Evolutionary conservation across 1,284 basidiomycete species (phyloP).

Genomic region (Pholiota adiposa): DNA sequence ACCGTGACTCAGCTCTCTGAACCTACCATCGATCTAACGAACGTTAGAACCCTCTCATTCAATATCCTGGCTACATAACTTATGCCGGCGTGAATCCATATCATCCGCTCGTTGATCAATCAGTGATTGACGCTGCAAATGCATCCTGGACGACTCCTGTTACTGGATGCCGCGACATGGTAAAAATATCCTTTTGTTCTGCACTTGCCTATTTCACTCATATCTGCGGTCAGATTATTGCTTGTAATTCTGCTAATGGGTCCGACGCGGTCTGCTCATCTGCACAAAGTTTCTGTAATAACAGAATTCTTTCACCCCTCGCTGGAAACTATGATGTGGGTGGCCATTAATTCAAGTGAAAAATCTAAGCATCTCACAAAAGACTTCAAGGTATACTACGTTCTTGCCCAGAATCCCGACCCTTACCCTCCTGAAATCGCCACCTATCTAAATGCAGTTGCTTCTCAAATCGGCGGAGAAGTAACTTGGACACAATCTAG

Average conservation of each 20-base stretch:
- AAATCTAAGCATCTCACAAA: no score
- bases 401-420: constrained; percentile 51
- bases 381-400: constrained; percentile 57
- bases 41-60: constrained; percentile 54
- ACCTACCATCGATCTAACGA: constrained; percentile 1
- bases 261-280: constrained; percentile 51
- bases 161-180: constrained; percentile 53
- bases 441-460: constrained; percentile 43
- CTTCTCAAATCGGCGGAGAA: constrained; percentile 53
- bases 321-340: constrained; percentile 51
- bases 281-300: constrained; percentile 62
- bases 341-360: no score
- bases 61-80: constrained; percentile 59
- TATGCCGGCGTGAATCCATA: constrained; percentile 63
- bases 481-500: constrained; percentile 50
- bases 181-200: constrained; percentile 18
- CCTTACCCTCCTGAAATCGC: constrained; percentile 58
- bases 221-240: constrained; percentile 42
- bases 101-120: constrained; percentile 49
- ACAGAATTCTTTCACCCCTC: constrained; percentile 51
- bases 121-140: constrained; percentile 45
- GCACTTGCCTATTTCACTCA: not conserved
- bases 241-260: constrained; percentile 49
- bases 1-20: constrained; percentile 2
- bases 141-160: constrained; percentile 44